Percentiles rank a stretch among this genome's conserved stretches.
Evolutionary conservation across 176 grass and related monocot genomes (phyloP).

Genomic region (Rhynchospora tenuis): DNA sequence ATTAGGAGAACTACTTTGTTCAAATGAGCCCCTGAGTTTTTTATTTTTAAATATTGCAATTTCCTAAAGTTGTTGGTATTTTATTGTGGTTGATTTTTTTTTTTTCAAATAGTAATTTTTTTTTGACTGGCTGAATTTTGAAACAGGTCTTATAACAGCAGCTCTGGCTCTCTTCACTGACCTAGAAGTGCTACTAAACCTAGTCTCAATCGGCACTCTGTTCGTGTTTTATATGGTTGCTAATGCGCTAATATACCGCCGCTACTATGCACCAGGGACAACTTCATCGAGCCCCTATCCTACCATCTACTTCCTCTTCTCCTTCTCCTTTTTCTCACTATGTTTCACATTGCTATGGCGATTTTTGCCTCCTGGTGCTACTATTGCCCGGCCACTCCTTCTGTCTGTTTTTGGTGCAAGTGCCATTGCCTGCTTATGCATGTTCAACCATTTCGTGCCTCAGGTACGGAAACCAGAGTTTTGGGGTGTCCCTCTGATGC

Average conservation of each 20-base stretch:
- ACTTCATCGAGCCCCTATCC: conserved; percentile 20
- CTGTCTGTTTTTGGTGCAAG: conserved; percentile 32
- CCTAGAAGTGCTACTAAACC: conserved; percentile 74
- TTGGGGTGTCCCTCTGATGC: conserved; percentile 95
- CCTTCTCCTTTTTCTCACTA: conserved; percentile 51
- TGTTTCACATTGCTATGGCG: conserved; percentile 66
- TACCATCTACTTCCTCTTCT: conserved; percentile 46
- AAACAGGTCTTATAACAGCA: conserved; percentile 68
- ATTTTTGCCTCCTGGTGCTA: conserved; percentile 25
- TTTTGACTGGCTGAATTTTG: conserved; percentile 5
- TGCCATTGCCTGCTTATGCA: conserved; percentile 33
- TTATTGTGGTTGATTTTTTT: not conserved
- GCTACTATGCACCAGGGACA: conserved; percentile 40
- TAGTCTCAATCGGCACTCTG: conserved; percentile 92
- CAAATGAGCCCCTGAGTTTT: not conserved
- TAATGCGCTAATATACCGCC: conserved; percentile 85
- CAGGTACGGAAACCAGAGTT: conserved; percentile 49
- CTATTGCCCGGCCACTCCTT: conserved; percentile 21
- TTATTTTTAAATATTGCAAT: not conserved
- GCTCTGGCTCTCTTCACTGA: conserved; percentile 83
- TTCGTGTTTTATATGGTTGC: conserved; percentile 99
- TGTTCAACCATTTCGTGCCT: conserved; percentile 64
- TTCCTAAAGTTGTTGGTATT: not conserved
- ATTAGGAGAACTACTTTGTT: not conserved
- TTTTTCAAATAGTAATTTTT: not conserved